Percentiles rank a stretch among this genome's conserved stretches.
Conservation (phyloP, 2,329 filamentous ascomycete species). For the Colletotrichum camelliae region DNA sequence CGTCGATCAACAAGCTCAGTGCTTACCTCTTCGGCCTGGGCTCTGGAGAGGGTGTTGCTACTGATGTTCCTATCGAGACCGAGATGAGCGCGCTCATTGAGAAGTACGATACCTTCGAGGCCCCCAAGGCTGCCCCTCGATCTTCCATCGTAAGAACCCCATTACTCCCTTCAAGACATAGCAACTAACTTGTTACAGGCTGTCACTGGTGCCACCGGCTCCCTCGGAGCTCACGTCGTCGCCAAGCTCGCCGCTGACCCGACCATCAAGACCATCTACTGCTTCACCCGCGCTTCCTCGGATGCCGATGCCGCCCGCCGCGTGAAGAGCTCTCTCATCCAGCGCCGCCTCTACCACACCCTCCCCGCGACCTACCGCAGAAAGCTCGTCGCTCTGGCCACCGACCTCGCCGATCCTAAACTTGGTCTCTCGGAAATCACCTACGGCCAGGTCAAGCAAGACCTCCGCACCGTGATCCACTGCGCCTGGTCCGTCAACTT, state of each 20-base stretch:
- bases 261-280: conserved; percentile 58
- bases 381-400: conserved; percentile 32
- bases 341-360: conserved; percentile 38
- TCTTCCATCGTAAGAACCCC: background rate
- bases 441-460: conserved; percentile 30
- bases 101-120: conserved; percentile 22
- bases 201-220: conserved; percentile 70
- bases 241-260: conserved; percentile 63
- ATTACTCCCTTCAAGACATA: rapidly evolving
- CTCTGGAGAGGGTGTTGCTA: conserved; percentile 35
- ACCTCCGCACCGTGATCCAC: conserved; percentile 52
- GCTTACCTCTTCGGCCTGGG: conserved; percentile 47
- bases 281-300: conserved; percentile 51
- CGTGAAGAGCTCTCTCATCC: conserved; percentile 25
- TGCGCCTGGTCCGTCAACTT: conserved; percentile 63
- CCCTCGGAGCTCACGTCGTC: conserved; percentile 65
- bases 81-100: conserved; percentile 27
- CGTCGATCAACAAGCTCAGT: conserved; percentile 51
- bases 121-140: background rate
- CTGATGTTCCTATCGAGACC: conserved; percentile 32
- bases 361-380: conserved; percentile 18
- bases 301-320: conserved; percentile 25
- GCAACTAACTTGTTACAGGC: conserved; percentile 32
- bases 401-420: conserved; percentile 42
- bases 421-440: conserved; percentile 40